These are phyloP conservation scores for Dothideomycetes sp. DNA, from an alignment of 2,329 filamentous ascomycete genomes.

Conservation along the genomic window DNA sequence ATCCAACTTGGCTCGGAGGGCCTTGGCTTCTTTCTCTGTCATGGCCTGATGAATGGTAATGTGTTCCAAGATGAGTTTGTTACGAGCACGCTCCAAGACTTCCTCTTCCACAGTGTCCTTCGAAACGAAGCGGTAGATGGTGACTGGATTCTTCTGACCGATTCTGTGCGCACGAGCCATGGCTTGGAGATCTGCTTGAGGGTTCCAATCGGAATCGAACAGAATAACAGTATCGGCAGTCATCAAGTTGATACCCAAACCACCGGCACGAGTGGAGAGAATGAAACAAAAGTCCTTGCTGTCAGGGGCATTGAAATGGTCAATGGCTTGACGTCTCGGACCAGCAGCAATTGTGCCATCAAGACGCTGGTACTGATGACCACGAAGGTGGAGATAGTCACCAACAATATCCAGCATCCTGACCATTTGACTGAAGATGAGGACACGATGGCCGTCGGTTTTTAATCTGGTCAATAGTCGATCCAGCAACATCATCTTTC, in stretches of 20 bases:
- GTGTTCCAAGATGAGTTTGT: conserved; percentile 95
- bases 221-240: conserved; percentile 96
- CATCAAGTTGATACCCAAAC: conserved; percentile 98
- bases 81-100: conserved; percentile 87
- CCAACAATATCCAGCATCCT: conserved; percentile 95
- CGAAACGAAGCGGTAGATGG: conserved; percentile 89
- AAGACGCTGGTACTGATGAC: conserved; percentile 90
- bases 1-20: conserved; percentile 69
- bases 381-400: conserved; percentile 84
- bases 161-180: conserved; percentile 99
- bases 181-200: conserved; percentile 92
- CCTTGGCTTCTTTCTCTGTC: conserved; percentile 83
- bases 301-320: conserved; percentile 95
- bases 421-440: conserved; percentile 99
- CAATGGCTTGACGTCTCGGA: conserved; percentile 84
- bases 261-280: conserved; percentile 87
- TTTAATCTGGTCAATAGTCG: conserved; percentile 89
- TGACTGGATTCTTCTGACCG: conserved; percentile 91
- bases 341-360: conserved; percentile 90
- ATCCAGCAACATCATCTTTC: conserved; percentile 98
- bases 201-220: conserved; percentile 98
- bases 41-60: conserved; percentile 95
- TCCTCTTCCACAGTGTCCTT: conserved; percentile 99
- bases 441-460: conserved; percentile 84
- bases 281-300: conserved; percentile 96